Evolutionary conservation across 257 asterid species (phyloP), one percentile per base, ranked within the genome.

Genomic region (Salvia rosmarinus): DNA sequence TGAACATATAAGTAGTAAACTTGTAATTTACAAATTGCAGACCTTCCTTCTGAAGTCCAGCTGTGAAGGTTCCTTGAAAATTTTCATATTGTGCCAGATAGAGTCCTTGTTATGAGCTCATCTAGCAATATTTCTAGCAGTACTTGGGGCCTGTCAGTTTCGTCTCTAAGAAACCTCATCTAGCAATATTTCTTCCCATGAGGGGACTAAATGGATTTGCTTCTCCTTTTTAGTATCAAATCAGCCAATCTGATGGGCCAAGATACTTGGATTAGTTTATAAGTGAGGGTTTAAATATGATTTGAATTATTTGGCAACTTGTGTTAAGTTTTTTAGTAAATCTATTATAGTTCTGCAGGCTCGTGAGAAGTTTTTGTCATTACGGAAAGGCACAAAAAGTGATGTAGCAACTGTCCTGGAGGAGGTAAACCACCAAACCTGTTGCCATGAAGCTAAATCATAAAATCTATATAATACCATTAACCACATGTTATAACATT

Each of bases 291-390:
- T 51, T 7, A 37, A 19, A 1, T 56, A 39, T 62, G 37, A 64
- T 7, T 7, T 42, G 52, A 20, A 13, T 54, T 64, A 17, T 5
- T 9, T 11, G 11, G 11, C 39, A 68, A 52, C 73, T 42, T 52
- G 34, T 20, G 77, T 39, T 32, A 39, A 37, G 68, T 13, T 67
- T 13, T 47, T 49, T 65, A 28, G 5, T 47, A n/a, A 70, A 62
- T 39, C 35, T 55, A 32, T 67, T 73, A 52, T 64, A 61, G 74
- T 71, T 54, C 61, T 81, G 72, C 86, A 92, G 99, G 97, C 98
- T 70, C 90, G 99, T 47, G 99, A 95, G 80, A 95, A 91, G 85
- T 95, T 90, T 81, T 81, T 95, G 80, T 88, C 99, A 68, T 82
- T 95, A 77, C 84, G 98, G 76, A 92, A 88, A 85, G 97, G 97